Evolutionary conservation across 768 basidiomycete genomes (phyloP).

Genomic region (Pisolithus microcarpus): DNA sequence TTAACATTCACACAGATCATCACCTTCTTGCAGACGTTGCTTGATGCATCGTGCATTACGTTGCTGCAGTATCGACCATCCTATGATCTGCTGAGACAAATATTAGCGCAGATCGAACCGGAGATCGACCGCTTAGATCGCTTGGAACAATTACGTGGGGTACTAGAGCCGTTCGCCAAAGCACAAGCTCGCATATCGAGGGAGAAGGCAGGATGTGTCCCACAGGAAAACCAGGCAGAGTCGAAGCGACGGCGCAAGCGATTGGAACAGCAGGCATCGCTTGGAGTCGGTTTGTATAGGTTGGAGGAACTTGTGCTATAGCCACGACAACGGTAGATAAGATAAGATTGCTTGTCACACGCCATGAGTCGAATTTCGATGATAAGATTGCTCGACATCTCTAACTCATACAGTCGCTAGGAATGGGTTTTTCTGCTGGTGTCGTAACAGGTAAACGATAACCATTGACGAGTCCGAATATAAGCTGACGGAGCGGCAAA

Average conservation of each 20-base stretch:
- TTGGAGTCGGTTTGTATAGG: slow-evolving; percentile 60
- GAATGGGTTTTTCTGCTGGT: slow-evolving; percentile 19
- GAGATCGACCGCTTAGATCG: slow-evolving; percentile 46
- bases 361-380: slow-evolving; percentile 11
- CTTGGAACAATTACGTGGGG: slow-evolving; percentile 50
- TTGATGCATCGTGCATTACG: slow-evolving; percentile 66
- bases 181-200: slow-evolving; percentile 44
- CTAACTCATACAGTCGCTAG: neutral
- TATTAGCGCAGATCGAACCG: slow-evolving; percentile 47
- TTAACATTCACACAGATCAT: slow-evolving; percentile 44
- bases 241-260: slow-evolving; percentile 49
- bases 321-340: neutral
- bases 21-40: slow-evolving; percentile 52
- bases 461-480: neutral
- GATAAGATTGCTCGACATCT: slow-evolving; percentile 17
- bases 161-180: slow-evolving; percentile 55
- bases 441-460: slow-evolving; percentile 22
- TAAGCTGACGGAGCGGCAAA: neutral
- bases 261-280: slow-evolving; percentile 43
- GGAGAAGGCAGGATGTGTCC: slow-evolving; percentile 31
- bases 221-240: slow-evolving; percentile 32
- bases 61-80: slow-evolving; percentile 60
- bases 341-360: neutral
- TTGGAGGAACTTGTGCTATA: slow-evolving; percentile 64
- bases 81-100: slow-evolving; percentile 42